A percentile compares a stretch with the other conserved stretches of the same genome.
These are phyloP conservation scores for Paraglomus brasilianum DNA, from an alignment of 192 early-diverging fungal genomes.

Conservation along the genomic window DNA sequence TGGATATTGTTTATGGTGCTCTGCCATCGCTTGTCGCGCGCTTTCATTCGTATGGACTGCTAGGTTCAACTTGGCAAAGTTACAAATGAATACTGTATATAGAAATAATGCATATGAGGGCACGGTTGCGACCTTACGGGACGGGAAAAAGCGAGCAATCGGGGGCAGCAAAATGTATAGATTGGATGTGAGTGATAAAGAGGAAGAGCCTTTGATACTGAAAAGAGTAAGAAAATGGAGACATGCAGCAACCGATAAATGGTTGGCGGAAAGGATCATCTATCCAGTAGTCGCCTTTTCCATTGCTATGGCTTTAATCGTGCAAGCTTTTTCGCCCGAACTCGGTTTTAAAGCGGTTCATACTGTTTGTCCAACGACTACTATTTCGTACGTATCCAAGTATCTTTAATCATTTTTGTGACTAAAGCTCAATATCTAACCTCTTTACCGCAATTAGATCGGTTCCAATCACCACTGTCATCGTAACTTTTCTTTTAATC, in stretches of 20 bases:
- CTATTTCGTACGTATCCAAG: no score
- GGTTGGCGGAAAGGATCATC: conserved; percentile 13
- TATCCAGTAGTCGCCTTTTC: neutral
- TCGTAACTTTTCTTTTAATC: neutral
- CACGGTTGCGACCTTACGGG: no score
- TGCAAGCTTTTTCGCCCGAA: neutral
- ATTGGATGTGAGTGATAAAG: no score
- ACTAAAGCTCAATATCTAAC: no score
- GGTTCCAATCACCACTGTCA: neutral
- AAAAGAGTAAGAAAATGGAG: conserved; percentile 14
- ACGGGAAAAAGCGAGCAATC: no score
- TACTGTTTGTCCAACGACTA: neutral
- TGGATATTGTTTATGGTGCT: conserved; percentile 11
- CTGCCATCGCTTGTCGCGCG: conserved; percentile 3
- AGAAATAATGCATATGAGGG: neutral
- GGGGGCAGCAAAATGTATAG: no score
- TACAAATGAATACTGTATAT: conserved; percentile 1
- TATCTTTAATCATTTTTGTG: no score
- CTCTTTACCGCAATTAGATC: conserved; percentile 1
- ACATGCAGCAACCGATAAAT: conserved; percentile 21
- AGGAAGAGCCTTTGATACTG: neutral
- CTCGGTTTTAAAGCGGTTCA: neutral
- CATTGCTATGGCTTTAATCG: neutral
- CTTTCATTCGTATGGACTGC: conserved; percentile 21
- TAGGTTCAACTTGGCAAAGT: conserved; percentile 27